A percentile compares a stretch with the other conserved stretches of the same genome.
These are phyloP conservation scores for Vitis hybrid DNA, from an alignment of 177 flowering plant genomes.

Conservation along the genomic window DNA sequence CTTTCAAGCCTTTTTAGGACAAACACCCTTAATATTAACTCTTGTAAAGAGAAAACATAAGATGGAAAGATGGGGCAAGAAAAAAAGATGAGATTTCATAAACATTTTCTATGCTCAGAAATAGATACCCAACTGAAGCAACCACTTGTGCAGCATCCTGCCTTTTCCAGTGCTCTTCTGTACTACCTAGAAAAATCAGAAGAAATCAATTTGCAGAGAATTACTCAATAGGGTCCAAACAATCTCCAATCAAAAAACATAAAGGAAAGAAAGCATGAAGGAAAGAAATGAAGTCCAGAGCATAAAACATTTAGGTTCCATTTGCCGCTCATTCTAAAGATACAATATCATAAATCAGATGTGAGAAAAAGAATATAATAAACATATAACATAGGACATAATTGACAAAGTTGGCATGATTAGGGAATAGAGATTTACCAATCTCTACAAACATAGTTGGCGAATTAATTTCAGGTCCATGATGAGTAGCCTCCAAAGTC, in stretches of 20 bases:
- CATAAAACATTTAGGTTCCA: no score
- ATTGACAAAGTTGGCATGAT: not conserved
- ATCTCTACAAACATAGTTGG: slow-evolving; percentile 44
- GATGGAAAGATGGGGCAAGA: not conserved
- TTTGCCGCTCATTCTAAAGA: no score
- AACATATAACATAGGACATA: not conserved
- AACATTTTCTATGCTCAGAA: not conserved
- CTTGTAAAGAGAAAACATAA: not conserved
- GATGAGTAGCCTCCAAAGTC: slow-evolving; percentile 53
- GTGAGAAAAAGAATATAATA: no score
- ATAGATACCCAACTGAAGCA: slow-evolving; percentile 58
- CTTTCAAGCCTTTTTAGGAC: no score
- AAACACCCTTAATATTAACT: no score
- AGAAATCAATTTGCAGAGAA: slow-evolving; percentile 5
- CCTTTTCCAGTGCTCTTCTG: slow-evolving; percentile 88
- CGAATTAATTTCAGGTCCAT: slow-evolving; percentile 37
- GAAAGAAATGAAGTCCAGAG: not conserved
- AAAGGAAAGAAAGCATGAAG: not conserved
- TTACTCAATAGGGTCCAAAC: not conserved
- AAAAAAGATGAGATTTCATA: not conserved
- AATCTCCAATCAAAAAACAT: not conserved
- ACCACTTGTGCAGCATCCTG: slow-evolving; percentile 92
- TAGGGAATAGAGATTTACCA: slow-evolving; percentile 18
- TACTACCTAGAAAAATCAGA: slow-evolving; percentile 56
- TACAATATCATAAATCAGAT: not conserved